Evolutionary conservation across 2,329 filamentous ascomycete genomes (phyloP), one percentile per base, ranked within the genome.

Genomic region (Cucurbitaria berberidis): DNA sequence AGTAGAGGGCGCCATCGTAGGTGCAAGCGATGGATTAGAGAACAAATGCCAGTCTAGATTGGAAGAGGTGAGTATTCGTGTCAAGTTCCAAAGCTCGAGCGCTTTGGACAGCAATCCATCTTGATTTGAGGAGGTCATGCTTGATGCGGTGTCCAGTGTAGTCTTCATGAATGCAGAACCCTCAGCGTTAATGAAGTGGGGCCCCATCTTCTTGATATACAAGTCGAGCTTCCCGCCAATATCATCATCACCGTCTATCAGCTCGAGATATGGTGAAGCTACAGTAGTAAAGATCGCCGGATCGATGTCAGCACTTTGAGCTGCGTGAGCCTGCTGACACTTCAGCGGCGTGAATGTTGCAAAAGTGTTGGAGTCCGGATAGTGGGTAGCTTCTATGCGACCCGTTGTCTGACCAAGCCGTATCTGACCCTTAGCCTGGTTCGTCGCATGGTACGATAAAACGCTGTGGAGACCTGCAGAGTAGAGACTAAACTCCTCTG

Each of bases 401-500:
- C 83, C 82, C 22, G 76, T 75, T 32, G 78, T 76, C 49, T 78
- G 72, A 34, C 81, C 76, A 42, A 83, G 78, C 40, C 78, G 77
- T 53, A 80, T 69, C 53, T 81, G 78, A 22, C 76, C 76, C 57
- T 80, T 80, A 22, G 81, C 76, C 55, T 77, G 73, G 56, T 74
- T 78, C 11, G 82, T 76, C 27, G 81, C 78, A 58, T 82, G 79
- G 58, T 79, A 82, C 3, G 82, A 80, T 27, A 82, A 74, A 13
- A 81, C 78, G 11, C 79, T 76, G 60, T 84, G 81, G n/a, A 85
- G 68, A 9, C 74, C 80, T 38, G 82, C 78, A 51, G 80, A 82
- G 67, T 84, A 87, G 13, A 86, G 74, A 48, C 81, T 79, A 63
- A 85, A 84, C 62, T 84, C 82, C 34, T 86, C 83, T 5, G 80